Conservation (phyloP, 2,329 filamentous ascomycete species). For the Dothistroma pini region DNA sequence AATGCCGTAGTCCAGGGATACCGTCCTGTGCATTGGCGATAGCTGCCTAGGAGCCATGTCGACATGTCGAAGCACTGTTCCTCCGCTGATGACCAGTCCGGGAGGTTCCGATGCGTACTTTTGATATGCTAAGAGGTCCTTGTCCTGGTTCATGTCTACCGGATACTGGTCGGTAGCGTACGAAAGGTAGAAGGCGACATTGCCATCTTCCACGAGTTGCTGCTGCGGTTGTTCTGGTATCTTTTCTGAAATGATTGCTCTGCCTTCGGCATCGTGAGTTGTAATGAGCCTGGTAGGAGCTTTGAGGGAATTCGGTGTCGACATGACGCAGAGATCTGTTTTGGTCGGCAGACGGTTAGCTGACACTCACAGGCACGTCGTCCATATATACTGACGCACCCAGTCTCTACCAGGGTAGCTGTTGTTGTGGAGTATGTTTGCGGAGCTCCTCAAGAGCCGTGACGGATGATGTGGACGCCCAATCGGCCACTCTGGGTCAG, state of each 20-base stretch:
- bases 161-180: conserved; percentile 51
- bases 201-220: conserved; percentile 35
- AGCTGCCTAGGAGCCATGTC: conserved; percentile 26
- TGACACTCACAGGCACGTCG: neutral
- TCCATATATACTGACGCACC: neutral
- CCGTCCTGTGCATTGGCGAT: conserved; percentile 34
- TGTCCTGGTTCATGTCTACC: conserved; percentile 43
- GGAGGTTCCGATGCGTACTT: conserved; percentile 43
- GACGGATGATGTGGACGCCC: conserved; percentile 16
- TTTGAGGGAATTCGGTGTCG: conserved; percentile 7
- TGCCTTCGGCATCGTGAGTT: conserved; percentile 30
- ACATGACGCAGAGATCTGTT: neutral
- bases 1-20: conserved; percentile 35
- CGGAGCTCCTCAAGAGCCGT: neutral
- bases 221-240: conserved; percentile 23
- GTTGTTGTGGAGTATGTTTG: neutral
- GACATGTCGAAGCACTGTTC: conserved; percentile 42
- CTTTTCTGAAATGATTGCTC: conserved; percentile 27
- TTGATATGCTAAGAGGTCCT: conserved; percentile 47
- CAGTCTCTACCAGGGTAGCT: neutral
- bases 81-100: conserved; percentile 47
- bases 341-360: neutral
- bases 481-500: neutral
- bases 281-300: conserved; percentile 28
- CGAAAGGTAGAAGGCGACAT: conserved; percentile 46